Conservation (phyloP, 2,329 filamentous ascomycete genomes). For the Microascus cirrosus region DNA sequence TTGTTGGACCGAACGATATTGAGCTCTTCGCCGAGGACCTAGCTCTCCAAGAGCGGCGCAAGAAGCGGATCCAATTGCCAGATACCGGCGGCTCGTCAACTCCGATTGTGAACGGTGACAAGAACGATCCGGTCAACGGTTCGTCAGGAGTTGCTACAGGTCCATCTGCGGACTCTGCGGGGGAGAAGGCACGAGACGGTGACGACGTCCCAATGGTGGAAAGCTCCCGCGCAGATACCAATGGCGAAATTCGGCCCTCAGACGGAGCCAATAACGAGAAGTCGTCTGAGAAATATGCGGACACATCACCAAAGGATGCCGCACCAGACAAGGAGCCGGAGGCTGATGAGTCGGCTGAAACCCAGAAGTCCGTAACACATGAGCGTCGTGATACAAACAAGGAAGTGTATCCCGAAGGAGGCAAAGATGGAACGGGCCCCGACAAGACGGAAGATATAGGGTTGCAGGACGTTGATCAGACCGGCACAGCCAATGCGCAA, state of each 20-base stretch:
- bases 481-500: conserved; percentile 10
- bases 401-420: neutral
- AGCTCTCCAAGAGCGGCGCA: neutral
- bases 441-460: neutral
- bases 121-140: conserved; percentile 9
- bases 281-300: neutral
- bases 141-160: neutral
- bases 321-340: neutral
- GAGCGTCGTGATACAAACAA: neutral
- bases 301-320: neutral
- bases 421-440: neutral
- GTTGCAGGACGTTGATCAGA: neutral
- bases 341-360: neutral
- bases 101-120: conserved; percentile 4
- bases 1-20: conserved; percentile 44
- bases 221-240: neutral
- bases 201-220: conserved; percentile 2
- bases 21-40: conserved; percentile 21
- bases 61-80: neutral
- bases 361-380: neutral
- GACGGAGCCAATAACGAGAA: neutral
- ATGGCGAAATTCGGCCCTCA: neutral
- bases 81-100: neutral
- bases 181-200: conserved; percentile 8
- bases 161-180: neutral